Evolutionary conservation across 108 stramenopile genomes (phyloP).

Genomic region (Epipyxis sp.): DNA sequence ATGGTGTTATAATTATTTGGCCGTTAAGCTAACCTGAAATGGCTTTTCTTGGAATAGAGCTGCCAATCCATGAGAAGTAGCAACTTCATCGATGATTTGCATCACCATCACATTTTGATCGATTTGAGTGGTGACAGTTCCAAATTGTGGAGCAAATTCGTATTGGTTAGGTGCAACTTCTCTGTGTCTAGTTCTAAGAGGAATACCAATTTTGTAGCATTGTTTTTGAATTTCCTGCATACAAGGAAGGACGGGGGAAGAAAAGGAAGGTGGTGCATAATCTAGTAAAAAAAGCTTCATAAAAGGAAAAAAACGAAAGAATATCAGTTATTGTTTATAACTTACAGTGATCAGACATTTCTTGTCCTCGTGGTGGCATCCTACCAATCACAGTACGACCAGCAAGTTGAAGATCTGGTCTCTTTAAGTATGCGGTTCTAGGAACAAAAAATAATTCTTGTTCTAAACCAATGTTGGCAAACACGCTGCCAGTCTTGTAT

Average conservation of each 20-base stretch:
- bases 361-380: constrained; percentile 69
- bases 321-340: no score
- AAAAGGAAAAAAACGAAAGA: no score
- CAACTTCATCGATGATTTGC: constrained; percentile 91
- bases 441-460: constrained; percentile 94
- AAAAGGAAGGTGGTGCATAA: constrained; percentile 26
- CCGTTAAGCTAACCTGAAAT: no score
- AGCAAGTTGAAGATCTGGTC: constrained; percentile 82
- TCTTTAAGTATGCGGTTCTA: constrained; percentile 77
- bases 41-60: constrained; percentile 94
- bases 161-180: constrained; percentile 94
- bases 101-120: constrained; percentile 93
- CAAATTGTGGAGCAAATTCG: constrained; percentile 85
- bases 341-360: constrained; percentile 30
- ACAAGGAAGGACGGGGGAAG: constrained; percentile 14
- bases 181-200: constrained; percentile 57
- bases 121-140: constrained; percentile 78
- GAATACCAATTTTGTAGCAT: constrained; percentile 28
- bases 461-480: constrained; percentile 87
- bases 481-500: constrained; percentile 52
- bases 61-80: constrained; percentile 79
- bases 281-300: no score
- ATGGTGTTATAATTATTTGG: no score
- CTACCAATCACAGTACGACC: constrained; percentile 89
- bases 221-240: constrained; percentile 34